Evolutionary conservation across 495 filamentous ascomycete genomes (phyloP).

Genomic region (Penicillium steckii): DNA sequence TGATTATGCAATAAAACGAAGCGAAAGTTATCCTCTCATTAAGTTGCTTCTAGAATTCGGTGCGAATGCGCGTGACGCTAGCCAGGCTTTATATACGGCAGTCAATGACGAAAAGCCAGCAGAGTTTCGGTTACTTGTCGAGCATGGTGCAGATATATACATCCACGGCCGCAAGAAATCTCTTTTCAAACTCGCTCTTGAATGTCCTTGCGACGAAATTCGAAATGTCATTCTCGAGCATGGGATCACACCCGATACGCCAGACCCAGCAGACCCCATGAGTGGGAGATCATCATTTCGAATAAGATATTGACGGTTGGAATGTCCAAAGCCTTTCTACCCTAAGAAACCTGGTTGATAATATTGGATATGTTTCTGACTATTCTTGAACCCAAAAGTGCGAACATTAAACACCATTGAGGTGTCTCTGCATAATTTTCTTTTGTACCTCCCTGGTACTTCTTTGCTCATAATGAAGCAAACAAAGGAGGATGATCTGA

Average conservation of each 20-base stretch:
- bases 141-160: not conserved
- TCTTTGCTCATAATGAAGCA: too few relatives aligned
- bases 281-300: too few relatives aligned
- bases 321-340: too few relatives aligned
- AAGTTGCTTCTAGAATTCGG: not conserved
- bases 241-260: not conserved
- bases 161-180: not conserved
- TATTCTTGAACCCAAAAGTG: too few relatives aligned
- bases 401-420: too few relatives aligned
- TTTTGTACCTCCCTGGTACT: too few relatives aligned
- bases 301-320: too few relatives aligned
- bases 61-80: not conserved
- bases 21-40: not conserved
- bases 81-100: not conserved
- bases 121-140: not conserved
- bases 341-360: too few relatives aligned
- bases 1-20: not conserved
- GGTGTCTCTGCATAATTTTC: too few relatives aligned
- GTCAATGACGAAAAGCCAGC: not conserved
- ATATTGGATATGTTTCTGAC: too few relatives aligned
- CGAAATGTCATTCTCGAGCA: not conserved
- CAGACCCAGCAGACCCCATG: too few relatives aligned
- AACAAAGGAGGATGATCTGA: too few relatives aligned
- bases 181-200: not conserved
- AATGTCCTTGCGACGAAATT: not conserved